These are phyloP conservation scores for Somion occarium DNA, from an alignment of 1,284 basidiomycete genomes.

Conservation along the genomic window DNA sequence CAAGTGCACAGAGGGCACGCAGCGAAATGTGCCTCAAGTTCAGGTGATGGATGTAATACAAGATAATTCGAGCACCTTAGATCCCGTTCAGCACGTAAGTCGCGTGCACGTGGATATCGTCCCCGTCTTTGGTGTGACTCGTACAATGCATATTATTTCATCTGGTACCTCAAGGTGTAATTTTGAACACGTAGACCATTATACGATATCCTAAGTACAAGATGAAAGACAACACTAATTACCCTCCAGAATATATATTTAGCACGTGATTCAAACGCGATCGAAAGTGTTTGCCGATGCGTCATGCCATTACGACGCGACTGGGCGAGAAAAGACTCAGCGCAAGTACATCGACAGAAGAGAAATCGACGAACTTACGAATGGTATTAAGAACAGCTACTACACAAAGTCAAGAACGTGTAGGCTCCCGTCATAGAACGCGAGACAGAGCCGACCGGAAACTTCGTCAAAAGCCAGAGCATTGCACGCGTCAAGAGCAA, in stretches of 20 bases:
- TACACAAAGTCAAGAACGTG: constrained; percentile 45
- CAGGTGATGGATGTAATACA: constrained; percentile 8
- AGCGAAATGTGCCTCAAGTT: not conserved
- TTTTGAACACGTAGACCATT: too few relatives aligned
- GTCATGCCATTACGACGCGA: not conserved
- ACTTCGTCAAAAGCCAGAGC: constrained; percentile 49
- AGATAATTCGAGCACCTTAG: too few relatives aligned
- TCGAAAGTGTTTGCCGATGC: not conserved
- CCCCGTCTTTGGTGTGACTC: not conserved
- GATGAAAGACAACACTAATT: too few relatives aligned
- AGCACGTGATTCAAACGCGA: not conserved
- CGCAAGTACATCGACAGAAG: too few relatives aligned
- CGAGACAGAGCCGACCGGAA: constrained; percentile 42
- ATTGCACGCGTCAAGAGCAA: constrained; percentile 37
- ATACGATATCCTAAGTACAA: not conserved
- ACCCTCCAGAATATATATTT: not conserved
- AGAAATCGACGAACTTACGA: too few relatives aligned
- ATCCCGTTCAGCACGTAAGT: too few relatives aligned
- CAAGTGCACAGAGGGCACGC: too few relatives aligned
- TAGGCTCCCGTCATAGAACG: constrained; percentile 44
- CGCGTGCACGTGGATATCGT: constrained; percentile 16
- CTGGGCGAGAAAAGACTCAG: not conserved
- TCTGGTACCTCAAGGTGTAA: too few relatives aligned
- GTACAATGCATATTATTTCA: not conserved
- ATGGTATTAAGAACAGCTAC: constrained; percentile 8